Base-by-base conservation (phyloP, 495 filamentous ascomycete genomes). In the Ascodesmis nigricans region DNA sequence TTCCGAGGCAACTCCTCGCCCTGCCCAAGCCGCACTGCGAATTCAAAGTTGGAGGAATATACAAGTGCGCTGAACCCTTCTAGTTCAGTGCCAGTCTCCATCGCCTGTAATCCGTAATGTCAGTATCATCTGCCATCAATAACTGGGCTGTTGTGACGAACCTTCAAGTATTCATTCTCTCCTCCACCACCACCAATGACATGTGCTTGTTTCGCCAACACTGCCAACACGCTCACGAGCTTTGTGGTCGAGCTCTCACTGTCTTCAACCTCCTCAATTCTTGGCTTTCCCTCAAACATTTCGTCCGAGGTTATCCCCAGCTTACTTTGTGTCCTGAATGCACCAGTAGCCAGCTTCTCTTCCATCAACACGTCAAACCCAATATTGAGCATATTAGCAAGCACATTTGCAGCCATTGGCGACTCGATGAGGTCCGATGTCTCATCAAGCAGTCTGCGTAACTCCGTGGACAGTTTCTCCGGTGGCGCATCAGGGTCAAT, bases 361-460 rank as follows among this genome's bases (percentile, higher is more conserved):
- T 91, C 75, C 14, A 91, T 59, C 4, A 99, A 62, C 1, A 71
- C 65, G 3, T 74, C 74, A 60, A 91, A 95, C 5, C 71, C 71
- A 27, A 81, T 68, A 51, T 93, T 81, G 41, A 95, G 75, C 36
- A 93, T 67, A 39, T 75, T 68, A 5, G 76, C 80, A 26, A 87
- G 57, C 21, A 95, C 80, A 39, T 73, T 70, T 4, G 71, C 65
- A 55, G 93, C 92, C 13, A 74, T 64, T 0, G 90, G 90, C 0
- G 84, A 92, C 37, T 97, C 90, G 44, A 97, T 76, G 11, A 95
- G 63, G 54, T 97, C 87, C 14, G 87, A 75, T 6, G 87, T 93
- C 56, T 95, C 87, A 47, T 95, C 82, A 1, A 97, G 62, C n/a
- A 99, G 66, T 33, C 77, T 72, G 31, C 84, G 76, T 43, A 95